Evolutionary conservation across 805 yeast genomes (phyloP).

Genomic region (Candida khao-thaluensis): DNA sequence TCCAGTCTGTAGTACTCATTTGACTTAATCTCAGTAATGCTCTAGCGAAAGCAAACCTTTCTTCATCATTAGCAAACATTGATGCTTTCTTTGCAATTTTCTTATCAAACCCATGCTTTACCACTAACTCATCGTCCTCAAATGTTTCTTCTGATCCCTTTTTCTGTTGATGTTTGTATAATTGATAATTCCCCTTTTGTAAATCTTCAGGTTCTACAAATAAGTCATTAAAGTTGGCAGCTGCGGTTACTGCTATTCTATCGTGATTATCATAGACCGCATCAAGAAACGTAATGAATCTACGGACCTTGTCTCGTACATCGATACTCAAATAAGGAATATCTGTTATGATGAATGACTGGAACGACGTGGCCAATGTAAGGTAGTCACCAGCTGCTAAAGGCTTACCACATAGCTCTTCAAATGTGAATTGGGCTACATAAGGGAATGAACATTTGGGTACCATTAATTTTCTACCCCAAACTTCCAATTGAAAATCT

Average conservation of each 20-base stretch:
- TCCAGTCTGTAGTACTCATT: conserved; percentile 94
- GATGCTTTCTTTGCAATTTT: conserved; percentile 67
- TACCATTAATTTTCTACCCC: conserved; percentile 83
- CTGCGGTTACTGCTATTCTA: conserved; percentile 84
- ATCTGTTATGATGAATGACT: conserved; percentile 84
- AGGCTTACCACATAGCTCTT: conserved; percentile 82
- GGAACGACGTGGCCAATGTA: conserved; percentile 71
- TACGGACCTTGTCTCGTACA: conserved; percentile 78
- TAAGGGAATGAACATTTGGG: conserved; percentile 74
- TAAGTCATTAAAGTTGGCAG: conserved; percentile 77
- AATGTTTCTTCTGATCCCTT: conserved; percentile 38
- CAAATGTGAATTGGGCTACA: conserved; percentile 88
- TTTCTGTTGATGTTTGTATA: conserved; percentile 42
- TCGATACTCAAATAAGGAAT: conserved; percentile 81
- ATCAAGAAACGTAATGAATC: conserved; percentile 92
- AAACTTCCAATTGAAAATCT: conserved; percentile 50
- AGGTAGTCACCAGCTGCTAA: conserved; percentile 94
- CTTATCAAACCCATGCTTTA: conserved; percentile 74
- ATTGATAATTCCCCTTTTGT: conserved; percentile 45
- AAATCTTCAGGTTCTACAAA: conserved; percentile 79
- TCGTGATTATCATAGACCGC: conserved; percentile 94
- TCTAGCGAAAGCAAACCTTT: conserved; percentile 93
- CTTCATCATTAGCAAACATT: conserved; percentile 90
- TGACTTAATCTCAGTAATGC: conserved; percentile 88
- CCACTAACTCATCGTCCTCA: conserved; percentile 61